Base-by-base conservation (phyloP, 176 grass and related monocot species). In the Avena atlantica region DNA sequence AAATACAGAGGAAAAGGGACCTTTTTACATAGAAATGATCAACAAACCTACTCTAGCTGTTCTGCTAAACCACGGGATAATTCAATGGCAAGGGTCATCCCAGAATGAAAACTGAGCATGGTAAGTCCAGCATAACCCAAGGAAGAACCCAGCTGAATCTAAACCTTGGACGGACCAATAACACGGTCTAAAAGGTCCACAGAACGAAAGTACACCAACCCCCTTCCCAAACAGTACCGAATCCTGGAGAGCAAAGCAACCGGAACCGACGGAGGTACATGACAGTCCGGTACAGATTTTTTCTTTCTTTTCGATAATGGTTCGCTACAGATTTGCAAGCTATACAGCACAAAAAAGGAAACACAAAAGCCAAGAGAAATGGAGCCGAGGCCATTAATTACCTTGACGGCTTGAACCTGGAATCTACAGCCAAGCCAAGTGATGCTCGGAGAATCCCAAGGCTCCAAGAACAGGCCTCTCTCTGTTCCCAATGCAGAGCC, bases 401-500 rank as follows among this genome's bases (percentile, higher is more conserved):
- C 89, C 86, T 91, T 51, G 21, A 78, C 45, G 3, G 16, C 86
- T 67, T 34, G 64, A 67, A 36, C 27, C 64, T 67, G 27, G 64
- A 67, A 67, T 9, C 64, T 34, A 6, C 76, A 19, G n/a, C 1
- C 50, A 19, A 45, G 9, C 78, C 77, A 85, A 70, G 61, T 3
- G 74, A 84, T 31, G 15, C 27, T 47, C 81, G 21, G 81, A 19
- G 19, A 23, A 25, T 36, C 67, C 16, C 80, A 74, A 57, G 15
- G 69, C 73, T 57, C 69, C 78, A 79, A 70, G 53, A 87, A 64
- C 72, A 78, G 79, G 84, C 31, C 25, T 50, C 61, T 21, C 27
- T 67, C 64, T 3, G 44, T 49, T 62, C 78, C 78, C 62, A 91
- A 88, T 88, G 86, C 80, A 15, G 82, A 12, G 34, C 58, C 55